These are phyloP conservation scores for Tulasnella sp. DNA, from an alignment of 768 basidiomycete species.

Conservation along the genomic window DNA sequence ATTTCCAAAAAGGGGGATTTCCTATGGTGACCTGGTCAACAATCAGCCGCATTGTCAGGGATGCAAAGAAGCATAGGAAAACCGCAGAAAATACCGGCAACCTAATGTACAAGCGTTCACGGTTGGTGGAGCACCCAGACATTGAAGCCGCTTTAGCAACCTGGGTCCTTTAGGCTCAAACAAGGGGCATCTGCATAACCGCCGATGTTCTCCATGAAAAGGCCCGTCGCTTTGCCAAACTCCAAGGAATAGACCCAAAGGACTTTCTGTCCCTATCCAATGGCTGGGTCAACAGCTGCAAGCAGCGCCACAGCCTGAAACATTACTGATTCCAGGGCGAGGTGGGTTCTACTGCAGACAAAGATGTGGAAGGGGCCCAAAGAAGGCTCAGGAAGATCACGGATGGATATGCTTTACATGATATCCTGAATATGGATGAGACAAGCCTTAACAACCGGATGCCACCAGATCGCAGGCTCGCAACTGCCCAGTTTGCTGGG, in stretches of 20 bases:
- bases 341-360: neutral
- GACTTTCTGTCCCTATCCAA: too few species aligned
- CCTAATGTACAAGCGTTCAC: neutral
- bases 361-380: neutral
- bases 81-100: neutral
- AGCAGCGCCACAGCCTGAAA: too few species aligned
- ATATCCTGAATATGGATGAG: too few species aligned
- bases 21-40: neutral
- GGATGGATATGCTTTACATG: too few species aligned
- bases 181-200: too few species aligned
- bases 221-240: too few species aligned
- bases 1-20: neutral
- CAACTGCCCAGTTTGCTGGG: too few species aligned
- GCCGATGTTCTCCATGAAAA: too few species aligned
- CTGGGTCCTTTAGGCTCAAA: neutral
- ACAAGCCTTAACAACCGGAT: too few species aligned
- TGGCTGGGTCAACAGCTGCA: too few species aligned
- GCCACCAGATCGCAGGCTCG: too few species aligned
- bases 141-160: neutral
- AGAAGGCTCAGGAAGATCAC: neutral
- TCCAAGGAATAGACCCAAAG: too few species aligned
- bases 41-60: neutral
- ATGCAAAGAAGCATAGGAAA: neutral
- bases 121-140: neutral
- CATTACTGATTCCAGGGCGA: neutral